Percentiles rank a stretch among this genome's conserved stretches.
Evolutionary conservation across 352 stramenopile species (phyloP).

Genomic region (Phytophthora cajani): DNA sequence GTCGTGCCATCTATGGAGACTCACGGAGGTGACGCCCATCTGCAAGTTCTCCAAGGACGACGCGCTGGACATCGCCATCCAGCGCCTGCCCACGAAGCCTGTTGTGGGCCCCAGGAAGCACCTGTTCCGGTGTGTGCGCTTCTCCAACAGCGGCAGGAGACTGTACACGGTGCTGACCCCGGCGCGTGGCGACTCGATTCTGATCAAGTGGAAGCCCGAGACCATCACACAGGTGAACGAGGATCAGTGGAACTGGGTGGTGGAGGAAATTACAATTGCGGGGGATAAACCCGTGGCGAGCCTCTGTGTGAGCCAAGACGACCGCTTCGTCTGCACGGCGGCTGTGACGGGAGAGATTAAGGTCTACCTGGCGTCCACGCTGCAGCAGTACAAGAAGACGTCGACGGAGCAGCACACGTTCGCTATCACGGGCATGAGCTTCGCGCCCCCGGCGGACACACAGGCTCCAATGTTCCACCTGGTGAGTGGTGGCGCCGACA

Average conservation of each 20-base stretch:
- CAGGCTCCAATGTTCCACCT: conserved; percentile 51
- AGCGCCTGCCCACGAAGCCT: conserved; percentile 56
- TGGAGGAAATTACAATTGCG: conserved; percentile 59
- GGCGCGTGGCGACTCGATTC: conserved; percentile 74
- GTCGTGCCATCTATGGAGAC: conserved; percentile 81
- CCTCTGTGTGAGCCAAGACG: conserved; percentile 78
- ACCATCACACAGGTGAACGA: conserved; percentile 75
- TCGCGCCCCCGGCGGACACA: conserved; percentile 46
- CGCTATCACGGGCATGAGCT: conserved; percentile 86
- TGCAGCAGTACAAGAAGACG: conserved; percentile 62
- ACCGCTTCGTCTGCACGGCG: conserved; percentile 72
- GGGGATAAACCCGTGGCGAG: conserved; percentile 79
- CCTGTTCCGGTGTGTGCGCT: conserved; percentile 83
- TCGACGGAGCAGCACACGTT: conserved; percentile 76
- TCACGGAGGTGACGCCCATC: conserved; percentile 68
- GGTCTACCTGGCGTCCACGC: conserved; percentile 55
- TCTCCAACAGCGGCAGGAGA: conserved; percentile 67
- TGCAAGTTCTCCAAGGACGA: conserved; percentile 84
- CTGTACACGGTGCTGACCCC: conserved; percentile 82
- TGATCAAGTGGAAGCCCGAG: conserved; percentile 82
- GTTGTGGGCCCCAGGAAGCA: conserved; percentile 63
- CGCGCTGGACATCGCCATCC: conserved; percentile 65
- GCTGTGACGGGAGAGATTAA: conserved; percentile 79
- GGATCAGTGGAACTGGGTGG: conserved; percentile 74
- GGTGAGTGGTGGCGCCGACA: conserved; percentile 80